Conservation (phyloP, 495 filamentous ascomycete species). For the Podospora pseudopauciseta region DNA sequence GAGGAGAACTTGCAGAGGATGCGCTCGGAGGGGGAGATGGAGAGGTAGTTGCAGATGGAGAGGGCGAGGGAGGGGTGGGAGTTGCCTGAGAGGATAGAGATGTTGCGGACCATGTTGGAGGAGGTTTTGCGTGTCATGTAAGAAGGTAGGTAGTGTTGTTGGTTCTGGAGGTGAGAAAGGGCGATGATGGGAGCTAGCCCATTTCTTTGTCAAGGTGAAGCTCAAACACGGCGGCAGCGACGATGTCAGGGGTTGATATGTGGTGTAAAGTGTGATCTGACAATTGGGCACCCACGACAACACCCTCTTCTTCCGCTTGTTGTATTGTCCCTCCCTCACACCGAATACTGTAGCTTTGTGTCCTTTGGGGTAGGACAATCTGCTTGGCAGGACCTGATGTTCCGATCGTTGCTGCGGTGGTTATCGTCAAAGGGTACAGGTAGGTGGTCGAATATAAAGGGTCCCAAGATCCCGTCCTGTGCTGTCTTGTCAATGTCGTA, state of each 20-base stretch:
- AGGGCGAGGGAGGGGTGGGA: constrained; percentile 87
- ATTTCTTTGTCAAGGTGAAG: not conserved
- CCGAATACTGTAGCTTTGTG: not conserved
- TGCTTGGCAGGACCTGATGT: not conserved
- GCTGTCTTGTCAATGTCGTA: not conserved
- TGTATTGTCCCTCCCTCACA: not conserved
- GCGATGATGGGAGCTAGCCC: not conserved
- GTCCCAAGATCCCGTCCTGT: not conserved
- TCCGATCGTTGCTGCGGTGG: not conserved
- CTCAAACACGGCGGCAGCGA: too few species aligned
- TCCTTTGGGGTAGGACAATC: not conserved
- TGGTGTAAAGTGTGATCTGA: not conserved
- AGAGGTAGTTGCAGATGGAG: constrained; percentile 79
- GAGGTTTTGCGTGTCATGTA: not conserved
- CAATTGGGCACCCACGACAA: not conserved
- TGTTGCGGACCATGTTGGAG: constrained; percentile 76
- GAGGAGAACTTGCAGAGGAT: constrained; percentile 87
- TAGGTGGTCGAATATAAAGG: not conserved
- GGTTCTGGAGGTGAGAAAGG: not conserved
- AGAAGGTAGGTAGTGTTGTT: not conserved
- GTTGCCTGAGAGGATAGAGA: constrained; percentile 88
- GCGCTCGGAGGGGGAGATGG: constrained; percentile 76
- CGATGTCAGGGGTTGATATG: not conserved
- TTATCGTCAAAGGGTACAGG: not conserved
- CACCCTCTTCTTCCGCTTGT: not conserved